These are phyloP conservation scores for Colletotrichum caudatum DNA, from an alignment of 2,329 filamentous ascomycete genomes.

Conservation along the genomic window DNA sequence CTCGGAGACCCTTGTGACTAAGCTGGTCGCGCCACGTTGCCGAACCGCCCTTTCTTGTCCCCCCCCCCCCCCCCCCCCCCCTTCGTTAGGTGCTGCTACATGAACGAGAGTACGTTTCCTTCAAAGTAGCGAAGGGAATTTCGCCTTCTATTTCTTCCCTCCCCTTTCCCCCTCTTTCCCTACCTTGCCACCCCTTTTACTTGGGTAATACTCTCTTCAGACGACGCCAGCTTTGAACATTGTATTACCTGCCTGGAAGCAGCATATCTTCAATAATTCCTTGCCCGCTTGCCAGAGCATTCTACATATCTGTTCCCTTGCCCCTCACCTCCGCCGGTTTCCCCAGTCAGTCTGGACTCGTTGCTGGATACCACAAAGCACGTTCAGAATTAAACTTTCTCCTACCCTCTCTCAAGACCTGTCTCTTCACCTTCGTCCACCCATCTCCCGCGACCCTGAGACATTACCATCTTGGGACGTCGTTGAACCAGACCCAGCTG, in stretches of 20 bases:
- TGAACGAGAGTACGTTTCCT: constrained; percentile 32
- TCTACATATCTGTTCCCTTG: neutral
- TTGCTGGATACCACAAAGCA: constrained; percentile 6
- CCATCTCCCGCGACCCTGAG: constrained; percentile 39
- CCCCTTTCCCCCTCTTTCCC: neutral
- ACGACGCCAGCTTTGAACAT: constrained; percentile 40
- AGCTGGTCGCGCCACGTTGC: constrained; percentile 38
- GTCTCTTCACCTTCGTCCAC: neutral
- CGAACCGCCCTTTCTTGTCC: constrained; percentile 11
- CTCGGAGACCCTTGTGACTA: constrained; percentile 22
- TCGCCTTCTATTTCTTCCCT: constrained; percentile 5
- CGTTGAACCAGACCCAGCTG: constrained; percentile 29
- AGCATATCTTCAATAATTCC: constrained; percentile 37
- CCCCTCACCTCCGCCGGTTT: constrained; percentile 5
- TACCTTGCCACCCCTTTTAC: constrained; percentile 13
- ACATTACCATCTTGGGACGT: constrained; percentile 49
- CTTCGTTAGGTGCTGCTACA: neutral
- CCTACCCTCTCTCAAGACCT: neutral
- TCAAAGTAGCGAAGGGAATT: constrained; percentile 16
- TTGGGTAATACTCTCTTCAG: constrained; percentile 38
- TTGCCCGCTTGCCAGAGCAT: constrained; percentile 32
- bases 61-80: neutral
- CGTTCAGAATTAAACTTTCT: neutral
- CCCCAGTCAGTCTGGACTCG: constrained; percentile 2
- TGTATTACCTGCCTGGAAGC: constrained; percentile 42